Base-by-base conservation (phyloP, 2,329 filamentous ascomycete species). In the Ascochyta pisi region DNA sequence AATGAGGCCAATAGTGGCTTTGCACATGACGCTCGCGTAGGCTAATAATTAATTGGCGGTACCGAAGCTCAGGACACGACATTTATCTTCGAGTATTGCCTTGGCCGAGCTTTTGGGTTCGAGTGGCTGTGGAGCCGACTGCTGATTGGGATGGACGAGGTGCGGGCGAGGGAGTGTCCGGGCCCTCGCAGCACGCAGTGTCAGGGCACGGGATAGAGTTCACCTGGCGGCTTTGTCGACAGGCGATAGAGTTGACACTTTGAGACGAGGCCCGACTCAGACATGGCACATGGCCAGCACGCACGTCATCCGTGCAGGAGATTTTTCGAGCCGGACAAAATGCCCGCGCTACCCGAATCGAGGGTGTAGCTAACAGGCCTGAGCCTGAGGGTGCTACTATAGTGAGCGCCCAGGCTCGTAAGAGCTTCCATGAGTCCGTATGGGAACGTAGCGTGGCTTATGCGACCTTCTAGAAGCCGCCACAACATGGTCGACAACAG, bases 381-480 rank as follows among this genome's bases (percentile, higher is more conserved):
- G 43, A 58, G 51, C 49, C 50, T 57, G 51, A 19, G 19, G 19
- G 19, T 19, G 19, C 19, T 19, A 19, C 19, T 19, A 19, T 19
- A 19, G 19, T 19, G 19, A 19, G 19, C 19, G 19, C 19, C 19
- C 19, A 19, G 19, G 19, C 19, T 19, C 19, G 19, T 19, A 19
- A 58, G 55, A 61, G 37, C 56, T 61, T 60, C 61, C 63, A 64
- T 62, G 61, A 47, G 38, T 27, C 37, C 29, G 37, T 13, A n/a
- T 41, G 35, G 40, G 51, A 27, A 57, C 54, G 54, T 52, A 33
- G 48, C 47, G 52, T 52, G 48, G 63, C 58, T 61, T 62, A 61
- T 53, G 50, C 58, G 55, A 54, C 60, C 64, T 71, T 71, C 69
- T 58, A 66, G 69, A 72, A 70, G 64, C 52, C 63, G 65, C 65